Conservation (phyloP, 345 rosid genomes). For the Brassica incana region DNA sequence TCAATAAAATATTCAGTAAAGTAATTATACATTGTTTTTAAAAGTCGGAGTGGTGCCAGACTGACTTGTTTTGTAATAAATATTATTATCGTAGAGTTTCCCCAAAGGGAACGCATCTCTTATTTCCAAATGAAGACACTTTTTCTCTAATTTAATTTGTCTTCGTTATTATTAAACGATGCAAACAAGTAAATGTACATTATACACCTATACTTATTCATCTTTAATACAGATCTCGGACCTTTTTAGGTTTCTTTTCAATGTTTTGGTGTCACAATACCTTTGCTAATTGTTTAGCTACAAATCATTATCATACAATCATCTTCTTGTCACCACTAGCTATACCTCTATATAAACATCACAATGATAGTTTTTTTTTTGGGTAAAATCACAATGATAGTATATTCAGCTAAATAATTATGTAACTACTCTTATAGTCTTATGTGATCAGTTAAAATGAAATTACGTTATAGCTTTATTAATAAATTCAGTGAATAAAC, state of each 20-base stretch:
- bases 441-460: neutral
- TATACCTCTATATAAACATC: neutral
- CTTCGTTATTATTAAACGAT: constrained; percentile 8
- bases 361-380: neutral
- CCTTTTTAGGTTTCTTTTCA: constrained; percentile 25
- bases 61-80: constrained; percentile 35
- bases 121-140: constrained; percentile 38
- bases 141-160: constrained; percentile 9
- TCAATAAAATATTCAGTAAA: constrained; percentile 31
- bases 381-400: no score
- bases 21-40: constrained; percentile 12
- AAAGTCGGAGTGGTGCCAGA: constrained; percentile 35
- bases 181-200: constrained; percentile 22
- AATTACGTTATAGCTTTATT: neutral
- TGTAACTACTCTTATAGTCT: neutral
- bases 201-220: neutral
- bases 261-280: constrained; percentile 12
- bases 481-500: neutral
- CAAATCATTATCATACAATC: constrained; percentile 18
- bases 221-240: constrained; percentile 16
- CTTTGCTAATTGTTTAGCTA: constrained; percentile 29
- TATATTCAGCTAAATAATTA: neutral
- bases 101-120: constrained; percentile 41
- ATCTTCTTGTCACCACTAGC: neutral
- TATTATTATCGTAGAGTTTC: constrained; percentile 34